Base-by-base conservation (phyloP, 352 stramenopile species). In the Paralagenidium karlingii region DNA sequence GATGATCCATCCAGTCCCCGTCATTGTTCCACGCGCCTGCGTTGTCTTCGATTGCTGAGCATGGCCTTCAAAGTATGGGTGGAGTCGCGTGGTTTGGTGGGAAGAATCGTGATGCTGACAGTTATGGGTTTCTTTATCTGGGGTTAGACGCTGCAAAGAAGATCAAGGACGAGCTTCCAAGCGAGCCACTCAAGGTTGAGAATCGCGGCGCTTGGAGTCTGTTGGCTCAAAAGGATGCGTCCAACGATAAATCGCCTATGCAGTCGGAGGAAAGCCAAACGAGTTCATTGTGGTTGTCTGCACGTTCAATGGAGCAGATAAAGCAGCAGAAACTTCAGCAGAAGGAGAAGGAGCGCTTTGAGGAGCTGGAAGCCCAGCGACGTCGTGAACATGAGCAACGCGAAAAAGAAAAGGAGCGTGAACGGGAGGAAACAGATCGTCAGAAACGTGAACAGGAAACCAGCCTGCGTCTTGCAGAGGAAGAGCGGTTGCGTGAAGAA, bases 301-400 rank as follows among this genome's bases (percentile, higher is more conserved):
- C 75, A 8, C 69, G 75, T 3, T 85, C 78, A 5, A 85, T 85
- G 73, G 78, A 92, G 48, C 73, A 92, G 39, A 74, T 82, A 36
- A 92, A 92, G 45, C 73, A 89, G 41, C 78, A 91, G 30, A 88
- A 91, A 36, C 58, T 88, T 22, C 69, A 87, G 41, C 74, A 83
- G 32, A 83, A 91, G 53, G 77, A 91, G 20, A 80, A 73, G 40
- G 69, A 83, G 26, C 64, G 71, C 1, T 65, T 41, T 32, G 63
- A 88, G 21, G 75, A 87, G 34, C 44, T 82, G 18, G 67, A 83
- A 47, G 65, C 61, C 11, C 58, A 83, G 39, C 76, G 80, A 40
- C 58, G 59, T 19, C 71, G 70, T 10, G 70, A 89, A 37, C 43
- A 47, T 12, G 78, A 89, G 34, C 53, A 65, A 45, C 66, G 68